These are phyloP conservation scores for Setaria italica DNA, from an alignment of 202 grass and related monocot genomes.

Conservation along the genomic window DNA sequence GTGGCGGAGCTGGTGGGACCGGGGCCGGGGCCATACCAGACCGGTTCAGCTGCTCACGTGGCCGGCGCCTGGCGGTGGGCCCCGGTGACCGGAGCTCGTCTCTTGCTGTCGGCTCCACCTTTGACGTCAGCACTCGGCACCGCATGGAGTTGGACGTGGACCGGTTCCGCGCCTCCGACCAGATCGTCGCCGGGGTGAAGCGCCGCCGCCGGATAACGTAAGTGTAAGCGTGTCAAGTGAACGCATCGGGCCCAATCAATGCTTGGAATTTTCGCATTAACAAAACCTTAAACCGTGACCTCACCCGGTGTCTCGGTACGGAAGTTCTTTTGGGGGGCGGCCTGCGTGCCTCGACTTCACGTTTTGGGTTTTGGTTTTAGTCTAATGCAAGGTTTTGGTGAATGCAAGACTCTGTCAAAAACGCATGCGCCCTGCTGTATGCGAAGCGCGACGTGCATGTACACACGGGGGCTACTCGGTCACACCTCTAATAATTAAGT, in stretches of 20 bases:
- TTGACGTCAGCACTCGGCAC: neutral
- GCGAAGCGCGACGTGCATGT: neutral
- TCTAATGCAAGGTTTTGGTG: neutral
- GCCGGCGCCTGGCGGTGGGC: neutral
- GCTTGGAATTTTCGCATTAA: neutral
- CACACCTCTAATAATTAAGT: slow-evolving; percentile 16
- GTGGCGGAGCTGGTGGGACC: neutral
- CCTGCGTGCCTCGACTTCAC: neutral
- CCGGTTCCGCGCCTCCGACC: neutral
- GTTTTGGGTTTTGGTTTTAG: neutral
- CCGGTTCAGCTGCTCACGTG: slow-evolving; percentile 45
- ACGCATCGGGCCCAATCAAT: neutral
- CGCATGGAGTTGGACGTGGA: slow-evolving; percentile 19
- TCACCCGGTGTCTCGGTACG: neutral
- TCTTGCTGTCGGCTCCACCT: neutral
- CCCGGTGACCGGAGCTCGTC: neutral
- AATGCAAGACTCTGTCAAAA: neutral
- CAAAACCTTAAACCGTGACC: neutral
- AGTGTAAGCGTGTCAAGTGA: neutral
- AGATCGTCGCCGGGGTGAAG: neutral
- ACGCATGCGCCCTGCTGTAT: neutral
- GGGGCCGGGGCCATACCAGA: neutral
- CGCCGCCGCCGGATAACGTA: slow-evolving; percentile 3
- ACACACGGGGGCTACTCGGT: neutral
- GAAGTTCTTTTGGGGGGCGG: neutral